Evolutionary conservation across 805 yeast genomes (phyloP).

Genomic region (Kodamaea nitidulidarum): DNA sequence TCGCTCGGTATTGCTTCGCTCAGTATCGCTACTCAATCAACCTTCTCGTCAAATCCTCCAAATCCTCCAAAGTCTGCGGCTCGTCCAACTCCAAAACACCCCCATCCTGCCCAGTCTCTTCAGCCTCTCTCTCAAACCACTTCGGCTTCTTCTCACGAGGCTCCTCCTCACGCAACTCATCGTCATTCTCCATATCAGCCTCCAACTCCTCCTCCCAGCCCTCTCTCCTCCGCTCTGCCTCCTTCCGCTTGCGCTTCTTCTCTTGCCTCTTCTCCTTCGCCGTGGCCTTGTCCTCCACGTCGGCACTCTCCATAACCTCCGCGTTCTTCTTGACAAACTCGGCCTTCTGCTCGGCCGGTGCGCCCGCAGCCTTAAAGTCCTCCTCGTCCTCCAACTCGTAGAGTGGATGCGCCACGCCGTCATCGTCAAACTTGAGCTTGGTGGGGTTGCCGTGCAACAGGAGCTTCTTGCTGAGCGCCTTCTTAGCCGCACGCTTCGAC

Average conservation of each 20-base stretch:
- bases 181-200: constrained; percentile 40
- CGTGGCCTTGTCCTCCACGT: constrained; percentile 68
- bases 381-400: constrained; percentile 90
- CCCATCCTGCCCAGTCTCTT: constrained; percentile 21
- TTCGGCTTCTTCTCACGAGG: constrained; percentile 42
- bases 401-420: constrained; percentile 85
- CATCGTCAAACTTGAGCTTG: constrained; percentile 87
- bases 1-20: too few species aligned
- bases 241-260: constrained; percentile 85
- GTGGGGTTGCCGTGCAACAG: constrained; percentile 67
- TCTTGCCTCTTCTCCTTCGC: constrained; percentile 79
- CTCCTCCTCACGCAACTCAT: constrained; percentile 22
- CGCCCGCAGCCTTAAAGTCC: constrained; percentile 73
- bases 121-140: constrained; percentile 45
- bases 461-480: constrained; percentile 81
- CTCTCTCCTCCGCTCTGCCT: constrained; percentile 56
- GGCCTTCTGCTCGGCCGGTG: constrained; percentile 62
- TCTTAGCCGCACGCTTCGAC: constrained; percentile 81
- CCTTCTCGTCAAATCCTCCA: constrained; percentile 77
- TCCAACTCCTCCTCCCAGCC: constrained; percentile 38
- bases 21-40: too few species aligned
- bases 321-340: constrained; percentile 65
- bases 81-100: constrained; percentile 77
- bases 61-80: constrained; percentile 88
- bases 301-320: constrained; percentile 65